Evolutionary conservation across 2,329 filamentous ascomycete genomes (phyloP), one percentile per base, ranked within the genome.

Genomic region (Pseudogymnoascus sp.): DNA sequence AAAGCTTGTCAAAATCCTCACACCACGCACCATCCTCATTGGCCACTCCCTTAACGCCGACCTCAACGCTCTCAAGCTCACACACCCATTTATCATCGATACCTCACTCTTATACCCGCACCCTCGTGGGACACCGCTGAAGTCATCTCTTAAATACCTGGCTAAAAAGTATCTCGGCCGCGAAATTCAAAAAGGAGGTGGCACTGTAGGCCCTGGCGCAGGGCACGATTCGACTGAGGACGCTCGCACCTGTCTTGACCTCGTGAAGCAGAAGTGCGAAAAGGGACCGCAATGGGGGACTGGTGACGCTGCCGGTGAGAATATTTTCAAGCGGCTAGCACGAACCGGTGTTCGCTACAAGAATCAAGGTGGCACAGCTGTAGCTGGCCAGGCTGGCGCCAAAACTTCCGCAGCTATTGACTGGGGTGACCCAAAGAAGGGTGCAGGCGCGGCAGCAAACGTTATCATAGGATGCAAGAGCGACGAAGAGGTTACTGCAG

Each of bases 181-280:
- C 63, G 90, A 96, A 73, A 96, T 99, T 61, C 95, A 99, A 73
- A 91, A 90, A 70, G 87, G 86, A 46, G 77, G 81, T 66, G 89
- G 89, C 60, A 79, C 80, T 14, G 70, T 66, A 35, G 72, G 72
- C 40, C 67, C 71, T 50, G 80, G 81, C 14, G 73, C 73, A 14
- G 95, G 95, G 14, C 95, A 99, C 73, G 89, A 98, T 79, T 95
- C 90, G 64, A 83, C 96, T 66, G 95, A 99, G 75, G 95, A 99
- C 74, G 92, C 95, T 12, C 87, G 84, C 67, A 92, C 95, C 2
- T 96, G 92, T 67, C 86, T 99, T 12, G 93, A 98, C 70, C 87
- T 99, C 1, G 86, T 98, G 59, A 96, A 95, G 75, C 88, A 93
- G 72, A 99, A 99, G 75, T 97, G 93, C 74, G 93, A 98, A 74